These are phyloP conservation scores for Tricholoma hemisulphureum DNA, from an alignment of 768 basidiomycete species.

Conservation along the genomic window DNA sequence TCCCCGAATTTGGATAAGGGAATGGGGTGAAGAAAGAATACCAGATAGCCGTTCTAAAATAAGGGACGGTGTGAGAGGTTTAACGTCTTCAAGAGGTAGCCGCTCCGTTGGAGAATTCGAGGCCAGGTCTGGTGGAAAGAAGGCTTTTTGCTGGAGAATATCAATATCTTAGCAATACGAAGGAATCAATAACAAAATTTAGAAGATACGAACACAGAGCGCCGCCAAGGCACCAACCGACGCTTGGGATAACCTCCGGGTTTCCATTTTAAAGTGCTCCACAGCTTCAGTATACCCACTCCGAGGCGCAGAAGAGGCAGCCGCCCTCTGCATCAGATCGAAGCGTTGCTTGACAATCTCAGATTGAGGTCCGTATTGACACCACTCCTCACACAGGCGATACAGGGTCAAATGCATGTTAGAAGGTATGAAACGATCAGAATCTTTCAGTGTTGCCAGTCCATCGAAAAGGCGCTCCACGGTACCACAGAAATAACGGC, in stretches of 20 bases:
- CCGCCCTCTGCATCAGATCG: slow-evolving; percentile 69
- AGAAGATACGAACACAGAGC: slow-evolving; percentile 65
- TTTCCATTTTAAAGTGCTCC: slow-evolving; percentile 70
- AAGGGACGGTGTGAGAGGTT: slow-evolving; percentile 49
- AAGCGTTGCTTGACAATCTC: slow-evolving; percentile 71
- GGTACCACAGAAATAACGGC: slow-evolving; percentile 88
- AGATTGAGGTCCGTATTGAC: slow-evolving; percentile 74
- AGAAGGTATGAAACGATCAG: slow-evolving; percentile 72
- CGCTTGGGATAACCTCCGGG: slow-evolving; percentile 69
- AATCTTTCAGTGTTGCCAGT: slow-evolving; percentile 64
- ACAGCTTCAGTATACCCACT: slow-evolving; percentile 48
- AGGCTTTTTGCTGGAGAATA: slow-evolving; percentile 66
- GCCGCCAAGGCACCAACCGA: slow-evolving; percentile 87
- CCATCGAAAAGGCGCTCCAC: slow-evolving; percentile 85
- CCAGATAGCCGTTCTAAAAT: slow-evolving; percentile 68
- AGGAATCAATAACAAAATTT: neutral
- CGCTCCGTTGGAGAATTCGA: slow-evolving; percentile 67
- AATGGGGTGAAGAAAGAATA: slow-evolving; percentile 61
- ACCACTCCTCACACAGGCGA: slow-evolving; percentile 91
- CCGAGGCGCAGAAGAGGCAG: slow-evolving; percentile 53
- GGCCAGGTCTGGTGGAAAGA: slow-evolving; percentile 60
- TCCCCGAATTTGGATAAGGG: slow-evolving; percentile 50
- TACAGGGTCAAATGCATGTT: slow-evolving; percentile 79
- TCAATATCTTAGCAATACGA: slow-evolving; percentile 1
- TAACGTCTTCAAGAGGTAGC: slow-evolving; percentile 46